Percentiles rank a stretch among this genome's conserved stretches.
These are phyloP conservation scores for Quercus alba DNA, from an alignment of 306 rosid genomes.

Conservation along the genomic window DNA sequence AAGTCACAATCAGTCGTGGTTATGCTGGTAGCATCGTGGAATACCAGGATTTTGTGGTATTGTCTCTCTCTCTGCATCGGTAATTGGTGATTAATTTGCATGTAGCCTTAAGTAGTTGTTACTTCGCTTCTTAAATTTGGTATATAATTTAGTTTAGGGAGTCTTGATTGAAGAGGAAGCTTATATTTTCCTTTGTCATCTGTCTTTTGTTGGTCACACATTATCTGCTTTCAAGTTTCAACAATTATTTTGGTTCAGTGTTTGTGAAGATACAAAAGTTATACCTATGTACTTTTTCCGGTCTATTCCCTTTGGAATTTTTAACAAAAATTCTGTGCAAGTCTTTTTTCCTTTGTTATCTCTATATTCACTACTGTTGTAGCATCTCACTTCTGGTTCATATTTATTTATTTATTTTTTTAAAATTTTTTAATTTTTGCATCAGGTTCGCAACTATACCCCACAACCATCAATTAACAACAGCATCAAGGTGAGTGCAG, in stretches of 20 bases:
- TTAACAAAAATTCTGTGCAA: background rate
- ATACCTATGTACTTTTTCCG: background rate
- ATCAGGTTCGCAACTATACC: conserved; percentile 89
- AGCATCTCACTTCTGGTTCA: conserved; percentile 11
- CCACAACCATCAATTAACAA: conserved; percentile 86
- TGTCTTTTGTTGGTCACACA: background rate
- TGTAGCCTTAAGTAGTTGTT: background rate
- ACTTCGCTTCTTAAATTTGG: background rate
- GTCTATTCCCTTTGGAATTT: background rate
- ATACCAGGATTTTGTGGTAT: conserved; percentile 95
- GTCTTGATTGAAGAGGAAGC: background rate
- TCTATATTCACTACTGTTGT: conserved; percentile 4
- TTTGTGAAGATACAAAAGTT: background rate
- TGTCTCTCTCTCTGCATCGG: conserved; percentile 3
- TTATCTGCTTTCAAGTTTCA: background rate
- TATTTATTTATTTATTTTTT: conserved; percentile 20
- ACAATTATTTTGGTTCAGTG: too few relatives aligned
- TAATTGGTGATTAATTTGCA: background rate
- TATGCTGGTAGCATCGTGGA: conserved; percentile 91
- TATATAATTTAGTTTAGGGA: background rate
- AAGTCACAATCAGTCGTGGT: conserved; percentile 92
- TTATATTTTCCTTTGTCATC: background rate
- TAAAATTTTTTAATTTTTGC: background rate
- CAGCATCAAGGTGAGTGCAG: conserved; percentile 86
- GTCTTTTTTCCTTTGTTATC: background rate